Evolutionary conservation across 176 grass and related monocot species (phyloP), one percentile per base, ranked within the genome.

Genomic region (Elymus sibiricus): DNA sequence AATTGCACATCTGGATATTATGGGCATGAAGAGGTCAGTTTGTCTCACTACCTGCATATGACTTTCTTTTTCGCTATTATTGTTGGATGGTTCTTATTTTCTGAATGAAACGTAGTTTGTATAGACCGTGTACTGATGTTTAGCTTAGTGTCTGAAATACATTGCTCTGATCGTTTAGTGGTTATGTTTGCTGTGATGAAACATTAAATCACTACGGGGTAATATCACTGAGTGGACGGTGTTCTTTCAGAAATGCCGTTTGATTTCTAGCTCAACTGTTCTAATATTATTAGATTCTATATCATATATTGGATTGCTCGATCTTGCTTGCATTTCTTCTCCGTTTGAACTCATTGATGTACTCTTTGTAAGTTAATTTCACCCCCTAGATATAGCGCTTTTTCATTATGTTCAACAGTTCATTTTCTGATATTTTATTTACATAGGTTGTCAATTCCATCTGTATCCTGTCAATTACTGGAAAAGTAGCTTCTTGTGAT

Each of bases 1-100:
- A 95, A 85, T 81, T 98, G 96, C 86, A 89, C 86, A 51, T 98
- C 91, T 63, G 93, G 96, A 55, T 98, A 98, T 89, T 95, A 98
- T 79, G 93, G 93, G 24, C 93, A 98, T 86, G 96, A 98, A 86
- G 96, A 98, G 93, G 96, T 95, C 76, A 90, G 81, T 85, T 83
- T 89, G 17, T 79, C 24, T 66, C 62, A 64, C 74, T 82, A 32
- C 66, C 24, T 71, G 21, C 37, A 65, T 80, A 26, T 37, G 46
- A 2, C 19, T 78, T 77, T 64, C 31, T 66, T 43, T 2, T 76
- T 64, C 72, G 37, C 73, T 91, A 39, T 86, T 68, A 44, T 82
- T 21, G 72, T 79, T 59, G 63, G 28, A 78, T 56, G 64, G 17
- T 78, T 64, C 78, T 49, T 79, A 4, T 64, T 78, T 72, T 81